Conservation (phyloP, 257 asterid genomes). For the Coffea canephora region DNA sequence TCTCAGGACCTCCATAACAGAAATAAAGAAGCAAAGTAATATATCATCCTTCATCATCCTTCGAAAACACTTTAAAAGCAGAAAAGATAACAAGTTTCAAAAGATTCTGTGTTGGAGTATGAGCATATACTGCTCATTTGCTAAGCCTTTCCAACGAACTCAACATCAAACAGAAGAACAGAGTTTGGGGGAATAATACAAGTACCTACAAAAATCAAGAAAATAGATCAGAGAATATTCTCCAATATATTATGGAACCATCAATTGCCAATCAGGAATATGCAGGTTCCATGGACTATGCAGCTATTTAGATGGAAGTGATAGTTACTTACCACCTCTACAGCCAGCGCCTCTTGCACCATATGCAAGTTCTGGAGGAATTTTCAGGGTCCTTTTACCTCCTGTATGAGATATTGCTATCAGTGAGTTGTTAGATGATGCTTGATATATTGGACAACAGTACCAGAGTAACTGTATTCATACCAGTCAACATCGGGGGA, state of each 20-base stretch:
- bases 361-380: constrained; percentile 86
- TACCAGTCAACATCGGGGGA: constrained; percentile 91
- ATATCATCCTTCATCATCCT: not conserved
- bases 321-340: constrained; percentile 52
- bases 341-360: constrained; percentile 93
- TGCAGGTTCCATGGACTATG: not conserved
- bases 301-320: not conserved
- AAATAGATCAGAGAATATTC: not conserved
- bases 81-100: not conserved
- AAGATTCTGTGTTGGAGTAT: not conserved
- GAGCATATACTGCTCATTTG: not conserved
- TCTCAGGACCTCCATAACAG: not conserved
- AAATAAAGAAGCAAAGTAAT: not conserved
- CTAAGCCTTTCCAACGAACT: constrained; percentile 77
- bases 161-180: constrained; percentile 80
- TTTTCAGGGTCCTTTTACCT: constrained; percentile 74
- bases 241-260: not conserved
- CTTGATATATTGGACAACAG: not conserved
- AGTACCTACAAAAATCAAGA: constrained; percentile 42
- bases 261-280: not conserved
- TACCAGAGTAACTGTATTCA: not conserved
- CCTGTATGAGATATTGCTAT: constrained; percentile 31
- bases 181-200: constrained; percentile 90
- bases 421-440: too few species aligned
- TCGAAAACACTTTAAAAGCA: not conserved